Evolutionary conservation across 805 yeast species (phyloP).

Genomic region (Cyberlindnera japonica): DNA sequence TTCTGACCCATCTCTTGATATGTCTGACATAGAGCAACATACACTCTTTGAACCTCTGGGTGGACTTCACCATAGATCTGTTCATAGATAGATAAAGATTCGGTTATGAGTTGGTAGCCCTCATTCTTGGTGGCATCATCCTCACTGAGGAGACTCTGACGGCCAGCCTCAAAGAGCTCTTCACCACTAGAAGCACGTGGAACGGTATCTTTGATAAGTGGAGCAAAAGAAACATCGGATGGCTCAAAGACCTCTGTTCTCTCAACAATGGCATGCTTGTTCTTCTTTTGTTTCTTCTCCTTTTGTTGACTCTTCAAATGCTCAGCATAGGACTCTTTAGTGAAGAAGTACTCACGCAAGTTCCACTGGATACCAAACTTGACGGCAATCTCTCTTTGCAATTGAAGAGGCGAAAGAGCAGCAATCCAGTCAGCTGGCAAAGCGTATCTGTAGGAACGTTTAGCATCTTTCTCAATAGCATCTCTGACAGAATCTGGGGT

Average conservation of each 20-base stretch:
- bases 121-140: slow-evolving; percentile 41
- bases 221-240: slow-evolving; percentile 69
- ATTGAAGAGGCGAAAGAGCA: slow-evolving; percentile 34
- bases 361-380: slow-evolving; percentile 88
- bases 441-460: slow-evolving; percentile 57
- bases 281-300: slow-evolving; percentile 32
- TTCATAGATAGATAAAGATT: slow-evolving; percentile 69
- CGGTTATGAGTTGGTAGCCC: slow-evolving; percentile 63
- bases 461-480: slow-evolving; percentile 50
- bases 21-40: slow-evolving; percentile 59
- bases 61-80: slow-evolving; percentile 82
- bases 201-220: slow-evolving; percentile 69
- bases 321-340: slow-evolving; percentile 31
- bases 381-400: slow-evolving; percentile 67
- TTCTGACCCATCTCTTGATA: slow-evolving; percentile 57
- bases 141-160: slow-evolving; percentile 17
- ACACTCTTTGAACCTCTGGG: slow-evolving; percentile 70
- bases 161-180: slow-evolving; percentile 70
- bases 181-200: slow-evolving; percentile 66
- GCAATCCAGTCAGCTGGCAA: slow-evolving; percentile 49
- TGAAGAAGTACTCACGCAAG: slow-evolving; percentile 37
- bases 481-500: slow-evolving; percentile 43
- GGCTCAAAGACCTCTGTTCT: slow-evolving; percentile 44
- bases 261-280: slow-evolving; percentile 4
- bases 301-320: slow-evolving; percentile 29